These are phyloP conservation scores for Zygosaccharomyces pseudobailii DNA, from an alignment of 1,139 yeast species.

Conservation along the genomic window DNA sequence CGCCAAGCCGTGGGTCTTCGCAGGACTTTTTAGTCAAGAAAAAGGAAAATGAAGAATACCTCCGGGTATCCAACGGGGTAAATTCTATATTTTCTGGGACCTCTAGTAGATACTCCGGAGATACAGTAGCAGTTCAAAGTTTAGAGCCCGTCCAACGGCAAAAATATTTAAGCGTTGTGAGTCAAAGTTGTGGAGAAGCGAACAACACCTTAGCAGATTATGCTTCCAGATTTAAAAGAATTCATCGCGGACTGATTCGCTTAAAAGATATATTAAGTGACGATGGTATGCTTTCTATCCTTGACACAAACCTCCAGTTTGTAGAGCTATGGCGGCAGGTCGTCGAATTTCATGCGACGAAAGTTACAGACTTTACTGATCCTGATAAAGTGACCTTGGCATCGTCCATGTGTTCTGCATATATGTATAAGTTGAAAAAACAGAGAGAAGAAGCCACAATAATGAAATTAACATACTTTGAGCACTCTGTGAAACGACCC, in stretches of 20 bases:
- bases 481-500: slow-evolving; percentile 29
- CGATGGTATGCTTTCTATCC: slow-evolving; percentile 12
- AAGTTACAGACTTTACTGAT: slow-evolving; percentile 2
- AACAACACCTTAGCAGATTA: slow-evolving; percentile 18
- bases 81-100: slow-evolving; percentile 8
- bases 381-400: slow-evolving; percentile 2
- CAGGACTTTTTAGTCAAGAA: background rate
- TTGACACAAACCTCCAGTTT: slow-evolving; percentile 15
- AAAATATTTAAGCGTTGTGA: slow-evolving; percentile 2
- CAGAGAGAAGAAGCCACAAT: slow-evolving; percentile 29
- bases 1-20: slow-evolving; percentile 1
- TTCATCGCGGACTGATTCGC: slow-evolving; percentile 13
- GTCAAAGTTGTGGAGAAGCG: background rate
- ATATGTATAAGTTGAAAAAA: slow-evolving; percentile 20
- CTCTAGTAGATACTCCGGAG: slow-evolving; percentile 17
- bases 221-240: slow-evolving; percentile 19
- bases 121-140: slow-evolving; percentile 3
- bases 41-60: background rate
- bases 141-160: background rate
- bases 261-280: slow-evolving; percentile 10
- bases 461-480: slow-evolving; percentile 24
- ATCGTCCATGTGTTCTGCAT: slow-evolving; percentile 17
- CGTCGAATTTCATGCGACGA: slow-evolving; percentile 15
- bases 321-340: slow-evolving; percentile 23
- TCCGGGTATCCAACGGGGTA: background rate